Conservation (phyloP, 75 land plant genomes). For the Pinus taeda region DNA sequence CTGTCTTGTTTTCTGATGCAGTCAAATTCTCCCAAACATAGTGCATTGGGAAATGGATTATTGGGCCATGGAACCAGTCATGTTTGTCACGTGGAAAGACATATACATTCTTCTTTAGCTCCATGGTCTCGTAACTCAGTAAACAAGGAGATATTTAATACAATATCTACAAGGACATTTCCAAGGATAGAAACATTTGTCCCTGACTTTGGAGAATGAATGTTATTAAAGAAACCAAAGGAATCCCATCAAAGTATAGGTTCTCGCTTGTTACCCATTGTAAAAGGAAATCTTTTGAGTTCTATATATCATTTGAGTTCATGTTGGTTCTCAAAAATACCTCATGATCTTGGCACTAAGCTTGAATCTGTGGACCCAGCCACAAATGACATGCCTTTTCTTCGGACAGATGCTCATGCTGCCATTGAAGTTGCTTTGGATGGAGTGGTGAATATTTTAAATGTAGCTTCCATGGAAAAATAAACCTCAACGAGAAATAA, state of each 20-base stretch:
- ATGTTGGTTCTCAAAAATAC: background rate
- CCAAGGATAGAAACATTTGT: background rate
- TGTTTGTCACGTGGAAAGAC: background rate
- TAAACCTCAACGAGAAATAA: slow-evolving; percentile 84
- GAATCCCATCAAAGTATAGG: background rate
- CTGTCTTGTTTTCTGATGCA: background rate
- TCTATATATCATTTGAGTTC: background rate
- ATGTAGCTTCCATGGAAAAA: slow-evolving; percentile 95
- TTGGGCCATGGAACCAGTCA: background rate
- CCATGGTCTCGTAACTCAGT: background rate
- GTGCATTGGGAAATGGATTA: background rate
- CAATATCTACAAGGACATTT: background rate
- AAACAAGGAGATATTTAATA: background rate
- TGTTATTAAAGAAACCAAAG: too few species aligned
- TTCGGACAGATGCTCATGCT: slow-evolving; percentile 41
- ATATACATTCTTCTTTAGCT: background rate
- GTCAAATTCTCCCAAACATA: background rate
- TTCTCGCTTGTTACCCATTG: background rate
- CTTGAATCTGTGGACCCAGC: background rate
- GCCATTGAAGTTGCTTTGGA: slow-evolving; percentile 82
- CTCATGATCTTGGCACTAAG: slow-evolving; percentile 1
- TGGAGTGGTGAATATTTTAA: slow-evolving; percentile 89
- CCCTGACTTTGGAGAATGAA: background rate
- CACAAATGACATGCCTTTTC: background rate
- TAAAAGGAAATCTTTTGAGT: background rate